Percentiles rank a stretch among this genome's conserved stretches.
These are phyloP conservation scores for Neurospora sp. DNA, from an alignment of 495 filamentous ascomycete species.

Conservation along the genomic window DNA sequence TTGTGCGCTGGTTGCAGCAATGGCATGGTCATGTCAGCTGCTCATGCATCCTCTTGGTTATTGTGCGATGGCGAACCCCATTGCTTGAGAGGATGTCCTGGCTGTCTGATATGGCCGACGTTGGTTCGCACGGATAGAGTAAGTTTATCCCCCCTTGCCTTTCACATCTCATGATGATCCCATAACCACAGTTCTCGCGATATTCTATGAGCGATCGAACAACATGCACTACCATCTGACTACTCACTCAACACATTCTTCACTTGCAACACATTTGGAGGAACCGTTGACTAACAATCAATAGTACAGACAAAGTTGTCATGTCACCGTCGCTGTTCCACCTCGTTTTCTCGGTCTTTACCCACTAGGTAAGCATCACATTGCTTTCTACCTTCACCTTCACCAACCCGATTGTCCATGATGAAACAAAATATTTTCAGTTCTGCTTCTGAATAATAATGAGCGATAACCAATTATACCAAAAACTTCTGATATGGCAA, in stretches of 20 bases:
- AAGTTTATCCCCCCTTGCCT: constrained; percentile 6
- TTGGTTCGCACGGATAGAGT: constrained; percentile 2
- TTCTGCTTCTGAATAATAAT: constrained; percentile 89
- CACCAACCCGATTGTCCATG: constrained; percentile 37
- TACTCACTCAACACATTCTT: constrained; percentile 14
- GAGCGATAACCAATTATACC: constrained; percentile 71
- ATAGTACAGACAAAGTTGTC: constrained; percentile 1
- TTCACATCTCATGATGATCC: constrained; percentile 43
- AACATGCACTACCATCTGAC: constrained; percentile 99
- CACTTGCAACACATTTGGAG: constrained; percentile 8
- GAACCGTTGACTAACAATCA: constrained; percentile 11
- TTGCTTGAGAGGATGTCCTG: neutral
- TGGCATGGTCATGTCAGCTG: neutral
- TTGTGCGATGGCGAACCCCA: neutral
- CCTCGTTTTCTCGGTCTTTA: neutral
- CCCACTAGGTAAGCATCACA: constrained; percentile 11
- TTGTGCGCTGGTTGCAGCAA: neutral
- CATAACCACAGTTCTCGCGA: constrained; percentile 50
- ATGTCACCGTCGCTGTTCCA: neutral
- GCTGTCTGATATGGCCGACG: neutral
- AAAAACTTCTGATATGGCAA: constrained; percentile 47
- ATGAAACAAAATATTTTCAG: constrained; percentile 74
- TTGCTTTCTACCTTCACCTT: neutral
- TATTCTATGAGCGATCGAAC: constrained; percentile 78
- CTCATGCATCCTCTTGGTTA: neutral